Conservation (phyloP, 2,329 filamentous ascomycete genomes). For the Aspergillus niger region DNA sequence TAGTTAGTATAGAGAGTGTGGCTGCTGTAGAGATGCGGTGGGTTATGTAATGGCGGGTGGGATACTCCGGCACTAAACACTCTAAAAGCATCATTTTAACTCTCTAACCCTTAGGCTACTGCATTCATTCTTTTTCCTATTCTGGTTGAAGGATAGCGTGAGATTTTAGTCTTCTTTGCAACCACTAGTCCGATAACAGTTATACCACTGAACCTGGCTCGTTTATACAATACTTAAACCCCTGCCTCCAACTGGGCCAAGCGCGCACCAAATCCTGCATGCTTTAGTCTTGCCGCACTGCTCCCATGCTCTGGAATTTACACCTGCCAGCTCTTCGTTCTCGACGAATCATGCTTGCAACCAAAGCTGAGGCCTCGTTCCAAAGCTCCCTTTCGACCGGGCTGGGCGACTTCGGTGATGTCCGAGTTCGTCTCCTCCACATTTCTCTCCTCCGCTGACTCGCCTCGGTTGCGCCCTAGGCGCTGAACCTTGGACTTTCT, state of each 20-base stretch:
- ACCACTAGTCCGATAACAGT: neutral
- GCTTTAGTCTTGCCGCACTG: neutral
- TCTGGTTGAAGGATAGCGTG: neutral
- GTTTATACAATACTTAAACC: neutral
- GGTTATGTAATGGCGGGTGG: too few relatives aligned
- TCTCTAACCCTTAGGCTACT: too few relatives aligned
- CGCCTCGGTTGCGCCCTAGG: conserved; percentile 32
- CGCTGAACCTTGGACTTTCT: conserved; percentile 40
- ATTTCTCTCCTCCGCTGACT: conserved; percentile 26
- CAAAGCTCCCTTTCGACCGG: conserved; percentile 33
- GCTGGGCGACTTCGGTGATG: conserved; percentile 22
- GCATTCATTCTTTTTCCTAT: too few relatives aligned
- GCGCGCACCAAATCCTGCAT: neutral
- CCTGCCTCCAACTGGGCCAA: neutral
- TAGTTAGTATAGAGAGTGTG: neutral
- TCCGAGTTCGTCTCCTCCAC: conserved; percentile 26
- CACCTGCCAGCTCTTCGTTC: conserved; percentile 39
- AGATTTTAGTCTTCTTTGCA: neutral
- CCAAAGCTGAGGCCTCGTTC: conserved; percentile 33
- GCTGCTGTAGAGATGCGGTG: too few relatives aligned
- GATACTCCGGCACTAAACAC: too few relatives aligned
- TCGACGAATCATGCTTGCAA: conserved; percentile 41
- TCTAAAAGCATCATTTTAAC: too few relatives aligned
- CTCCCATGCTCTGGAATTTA: conserved; percentile 2
- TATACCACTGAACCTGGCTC: neutral